Base-by-base conservation (phyloP, 257 asterid genomes). In the Lavandula angustifolia region DNA sequence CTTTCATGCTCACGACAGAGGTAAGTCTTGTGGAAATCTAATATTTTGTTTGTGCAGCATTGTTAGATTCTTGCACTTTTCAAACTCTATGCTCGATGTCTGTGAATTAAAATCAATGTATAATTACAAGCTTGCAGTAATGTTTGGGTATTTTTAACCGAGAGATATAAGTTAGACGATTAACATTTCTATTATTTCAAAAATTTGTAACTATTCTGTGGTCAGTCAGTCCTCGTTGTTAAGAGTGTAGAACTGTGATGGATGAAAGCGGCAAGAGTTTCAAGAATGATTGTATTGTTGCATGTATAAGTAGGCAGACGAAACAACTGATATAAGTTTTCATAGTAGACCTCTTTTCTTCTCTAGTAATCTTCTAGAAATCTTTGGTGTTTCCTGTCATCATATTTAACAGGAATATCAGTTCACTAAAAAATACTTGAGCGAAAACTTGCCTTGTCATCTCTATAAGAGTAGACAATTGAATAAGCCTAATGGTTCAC, bases 1-100 rank as follows among this genome's bases (percentile, higher is more conserved):
- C 96, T 46, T 87, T 92, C 87, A 78, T 74, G 71, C 95, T 92
- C 14, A 80, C 81, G 69, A 92, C 96, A 29, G 94, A 87, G 98
- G 95, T 87, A 59, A 34, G 85, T 80, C 49, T 62, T 3, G 22
- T 67, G 46, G 52, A 65, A 56, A 18, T 54, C 16, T 41, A 32
- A 34, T 69, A 59, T 37, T 22, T 49, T 65, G 59, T 43, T 43
- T 57, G 11, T 5, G 40, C 8, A 22, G 52, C 64, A 59, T 12
- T 18, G 33, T 31, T 37, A 22, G 27, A 22, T 22, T 22, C 27
- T 22, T 22, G 27, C 1, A 22, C 27, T 22, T 22, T 22, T 22
- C 27, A 22, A 22, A 22, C 27, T 22, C 27, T 22, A 22, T 22
- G 27, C 27, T 22, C 27, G 69, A 61, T 14, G 61, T 66, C 14